These are phyloP conservation scores for Venustampulla echinocandica DNA, from an alignment of 495 filamentous ascomycete species.

Conservation along the genomic window DNA sequence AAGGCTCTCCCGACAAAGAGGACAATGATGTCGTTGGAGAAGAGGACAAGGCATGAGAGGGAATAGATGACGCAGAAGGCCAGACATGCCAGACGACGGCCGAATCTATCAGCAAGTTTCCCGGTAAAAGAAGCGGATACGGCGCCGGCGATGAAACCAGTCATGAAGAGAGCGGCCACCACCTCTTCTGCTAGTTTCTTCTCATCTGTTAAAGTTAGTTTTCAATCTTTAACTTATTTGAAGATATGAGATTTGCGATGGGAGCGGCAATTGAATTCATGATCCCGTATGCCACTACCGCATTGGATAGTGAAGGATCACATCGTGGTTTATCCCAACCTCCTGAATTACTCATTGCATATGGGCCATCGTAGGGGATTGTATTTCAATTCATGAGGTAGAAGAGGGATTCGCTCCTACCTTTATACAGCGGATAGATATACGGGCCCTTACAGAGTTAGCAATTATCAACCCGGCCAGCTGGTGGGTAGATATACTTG, in stretches of 20 bases:
- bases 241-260: neutral
- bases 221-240: too few species aligned
- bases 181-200: conserved; percentile 35
- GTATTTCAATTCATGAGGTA: too few species aligned
- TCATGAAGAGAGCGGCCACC: conserved; percentile 41
- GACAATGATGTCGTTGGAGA: conserved; percentile 27
- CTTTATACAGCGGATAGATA: conserved; percentile 45
- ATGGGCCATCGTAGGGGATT: neutral
- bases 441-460: conserved; percentile 35
- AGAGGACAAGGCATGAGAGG: conserved; percentile 40
- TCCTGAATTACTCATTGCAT: too few species aligned
- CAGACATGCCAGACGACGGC: conserved; percentile 39
- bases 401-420: too few species aligned
- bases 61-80: conserved; percentile 41
- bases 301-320: too few species aligned
- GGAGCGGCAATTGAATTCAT: neutral
- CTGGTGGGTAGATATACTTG: conserved; percentile 28
- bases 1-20: conserved; percentile 42
- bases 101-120: conserved; percentile 39
- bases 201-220: conserved; percentile 26
- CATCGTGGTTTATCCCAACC: too few species aligned
- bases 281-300: too few species aligned
- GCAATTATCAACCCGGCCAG: neutral
- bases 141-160: conserved; percentile 42
- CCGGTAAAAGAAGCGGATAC: conserved; percentile 40